Evolutionary conservation across 345 rosid genomes (phyloP).

Genomic region (Syzygium jambos): DNA sequence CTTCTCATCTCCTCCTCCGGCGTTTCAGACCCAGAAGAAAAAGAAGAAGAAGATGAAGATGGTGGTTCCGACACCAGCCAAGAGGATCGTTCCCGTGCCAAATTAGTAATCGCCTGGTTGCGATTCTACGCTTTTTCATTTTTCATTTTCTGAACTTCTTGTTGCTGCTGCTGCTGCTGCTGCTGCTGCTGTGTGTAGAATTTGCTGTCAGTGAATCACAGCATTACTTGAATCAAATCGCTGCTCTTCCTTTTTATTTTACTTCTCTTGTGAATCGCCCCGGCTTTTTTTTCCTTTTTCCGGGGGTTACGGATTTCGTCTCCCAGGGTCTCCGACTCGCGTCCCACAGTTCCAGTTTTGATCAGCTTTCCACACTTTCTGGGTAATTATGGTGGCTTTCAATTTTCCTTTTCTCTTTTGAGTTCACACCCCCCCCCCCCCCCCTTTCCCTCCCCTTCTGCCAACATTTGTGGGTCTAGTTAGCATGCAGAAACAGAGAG

Average conservation of each 20-base stretch:
- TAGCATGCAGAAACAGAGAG: neutral
- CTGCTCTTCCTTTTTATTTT: no score
- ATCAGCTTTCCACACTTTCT: neutral
- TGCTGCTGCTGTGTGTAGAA: neutral
- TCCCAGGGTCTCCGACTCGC: no score
- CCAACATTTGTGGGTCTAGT: fast-evolving
- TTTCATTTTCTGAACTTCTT: neutral
- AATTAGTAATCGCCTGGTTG: neutral
- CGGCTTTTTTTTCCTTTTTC: no score
- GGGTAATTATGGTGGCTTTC: neutral
- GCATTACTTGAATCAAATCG: no score
- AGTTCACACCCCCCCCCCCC: neutral
- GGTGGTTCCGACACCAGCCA: neutral
- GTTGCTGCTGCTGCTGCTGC: neutral
- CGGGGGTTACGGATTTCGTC: no score
- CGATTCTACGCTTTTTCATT: neutral
- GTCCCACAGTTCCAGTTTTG: neutral
- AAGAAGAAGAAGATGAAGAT: neutral
- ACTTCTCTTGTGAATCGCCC: no score
- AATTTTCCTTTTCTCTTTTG: neutral
- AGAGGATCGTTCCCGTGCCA: neutral
- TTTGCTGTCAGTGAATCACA: neutral
- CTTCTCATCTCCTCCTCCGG: neutral
- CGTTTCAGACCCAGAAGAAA: neutral
- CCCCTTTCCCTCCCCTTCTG: no score